These are phyloP conservation scores for Neonothopanus nambi DNA, from an alignment of 1,284 basidiomycete species.

Conservation along the genomic window DNA sequence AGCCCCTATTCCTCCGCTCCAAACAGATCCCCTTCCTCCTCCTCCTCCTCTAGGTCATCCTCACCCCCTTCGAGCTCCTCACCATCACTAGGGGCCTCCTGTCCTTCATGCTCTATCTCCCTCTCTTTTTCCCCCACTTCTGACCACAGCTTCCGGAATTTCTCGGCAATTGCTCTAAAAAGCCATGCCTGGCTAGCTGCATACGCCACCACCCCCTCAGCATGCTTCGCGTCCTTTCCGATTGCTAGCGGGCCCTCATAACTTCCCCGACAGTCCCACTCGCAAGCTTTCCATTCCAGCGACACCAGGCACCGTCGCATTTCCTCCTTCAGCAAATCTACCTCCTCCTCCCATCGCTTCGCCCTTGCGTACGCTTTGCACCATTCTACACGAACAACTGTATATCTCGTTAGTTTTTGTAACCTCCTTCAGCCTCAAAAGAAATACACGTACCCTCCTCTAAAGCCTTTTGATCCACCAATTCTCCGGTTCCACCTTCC, in stretches of 20 bases:
- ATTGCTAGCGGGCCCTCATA: background rate
- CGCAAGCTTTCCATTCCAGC: background rate
- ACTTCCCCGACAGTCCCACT: background rate
- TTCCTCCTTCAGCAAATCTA: background rate
- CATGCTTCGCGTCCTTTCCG: background rate
- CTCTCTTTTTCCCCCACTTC: background rate
- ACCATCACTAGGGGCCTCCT: background rate
- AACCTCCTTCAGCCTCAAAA: no score
- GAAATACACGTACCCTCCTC: no score
- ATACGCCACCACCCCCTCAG: no score
- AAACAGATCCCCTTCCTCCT: no score
- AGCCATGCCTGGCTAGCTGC: background rate
- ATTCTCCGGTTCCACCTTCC: background rate
- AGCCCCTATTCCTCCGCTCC: no score
- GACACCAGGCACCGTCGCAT: background rate
- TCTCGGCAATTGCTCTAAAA: background rate
- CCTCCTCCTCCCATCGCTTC: no score
- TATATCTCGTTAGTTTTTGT: no score
- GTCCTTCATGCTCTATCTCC: background rate
- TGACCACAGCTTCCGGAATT: background rate
- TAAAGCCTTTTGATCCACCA: background rate
- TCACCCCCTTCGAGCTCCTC: background rate
- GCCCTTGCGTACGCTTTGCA: conserved; percentile 7
- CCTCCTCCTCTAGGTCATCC: background rate
- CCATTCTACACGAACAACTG: conserved; percentile 5